Evolutionary conservation across 257 asterid genomes (phyloP), one percentile per base, ranked within the genome.

Genomic region (Solanum stenotomum): DNA sequence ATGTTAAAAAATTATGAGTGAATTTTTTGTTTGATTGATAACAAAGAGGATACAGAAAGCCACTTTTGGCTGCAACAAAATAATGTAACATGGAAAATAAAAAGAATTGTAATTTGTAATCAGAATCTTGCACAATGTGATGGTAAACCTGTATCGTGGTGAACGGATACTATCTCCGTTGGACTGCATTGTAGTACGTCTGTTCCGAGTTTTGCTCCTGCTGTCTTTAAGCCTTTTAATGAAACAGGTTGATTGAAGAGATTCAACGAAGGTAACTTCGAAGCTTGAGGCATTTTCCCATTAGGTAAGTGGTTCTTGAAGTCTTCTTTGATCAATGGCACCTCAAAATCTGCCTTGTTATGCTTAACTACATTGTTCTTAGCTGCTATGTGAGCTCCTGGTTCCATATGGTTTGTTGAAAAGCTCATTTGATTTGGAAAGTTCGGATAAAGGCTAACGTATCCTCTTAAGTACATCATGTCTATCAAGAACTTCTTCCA

Each of bases 341-440:
- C 99, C 92, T 96, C 98, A 46, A 97, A 97, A 87, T 97, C 99
- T 0, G 89, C 9, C 91, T 94, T 96, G 56, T 97, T 94, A 16
- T 97, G 99, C 82, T 38, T 90, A 1, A 97, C 95, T 0, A 96
- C 93, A 35, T 97, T 97, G 89, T 94, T 98, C 40, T 95, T 96
- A 1, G 99, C 96, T 52, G 98, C 93, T 1, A 97, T 96, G 49
- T 97, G 99, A 10, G 99, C 99, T 1, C 99, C 99, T 1, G 98
- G 98, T 88, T 97, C 99, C 99, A 97, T 96, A 76, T 97, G 99
- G 67, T 97, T 97, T 1, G 99, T 97, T 12, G 99, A 96, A 27
- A 97, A 97, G 92, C 99, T 97, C 34, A 94, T 92, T 78, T 97
- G 99, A 56, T 94, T 92, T 1, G 99, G 99, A 35, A 97, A 97